Percentiles rank a stretch among this genome's conserved stretches.
Evolutionary conservation across 2,329 filamentous ascomycete genomes (phyloP).

Genomic region (Myriosclerotinia duriaeana): DNA sequence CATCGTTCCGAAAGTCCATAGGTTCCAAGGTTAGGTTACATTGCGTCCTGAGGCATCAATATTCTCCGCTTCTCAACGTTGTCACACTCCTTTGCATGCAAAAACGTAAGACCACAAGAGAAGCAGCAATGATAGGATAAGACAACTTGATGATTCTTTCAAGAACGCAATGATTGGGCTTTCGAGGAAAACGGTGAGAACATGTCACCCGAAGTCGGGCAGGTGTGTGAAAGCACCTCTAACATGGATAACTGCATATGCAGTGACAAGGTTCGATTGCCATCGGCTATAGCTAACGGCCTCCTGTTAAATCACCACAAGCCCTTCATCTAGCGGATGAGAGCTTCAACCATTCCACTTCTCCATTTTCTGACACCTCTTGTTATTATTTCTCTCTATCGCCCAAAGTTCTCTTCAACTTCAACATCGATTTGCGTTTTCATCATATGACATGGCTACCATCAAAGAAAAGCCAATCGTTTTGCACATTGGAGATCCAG

Average conservation of each 20-base stretch:
- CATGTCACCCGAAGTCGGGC: background rate
- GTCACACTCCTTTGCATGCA: background rate
- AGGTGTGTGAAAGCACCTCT: background rate
- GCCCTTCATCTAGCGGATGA: background rate
- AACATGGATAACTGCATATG: conserved; percentile 15
- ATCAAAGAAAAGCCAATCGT: conserved; percentile 34
- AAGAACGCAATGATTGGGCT: background rate
- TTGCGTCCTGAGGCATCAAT: background rate
- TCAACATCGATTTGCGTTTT: background rate
- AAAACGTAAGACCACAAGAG: background rate
- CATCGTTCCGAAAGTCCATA: background rate
- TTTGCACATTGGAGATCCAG: conserved; percentile 40
- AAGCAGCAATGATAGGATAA: background rate
- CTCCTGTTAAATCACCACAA: background rate
- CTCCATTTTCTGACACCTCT: background rate
- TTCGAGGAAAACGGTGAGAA: background rate
- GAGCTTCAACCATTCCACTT: background rate
- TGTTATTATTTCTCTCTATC: background rate
- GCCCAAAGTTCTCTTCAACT: background rate
- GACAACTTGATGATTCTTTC: background rate
- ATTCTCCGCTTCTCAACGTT: background rate
- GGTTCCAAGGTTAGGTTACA: background rate
- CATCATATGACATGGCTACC: background rate
- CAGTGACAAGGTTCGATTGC: conserved; percentile 1
- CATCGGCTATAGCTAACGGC: background rate